Evolutionary conservation across 2,329 filamentous ascomycete genomes (phyloP).

Genomic region (Hypoxylon sp.): DNA sequence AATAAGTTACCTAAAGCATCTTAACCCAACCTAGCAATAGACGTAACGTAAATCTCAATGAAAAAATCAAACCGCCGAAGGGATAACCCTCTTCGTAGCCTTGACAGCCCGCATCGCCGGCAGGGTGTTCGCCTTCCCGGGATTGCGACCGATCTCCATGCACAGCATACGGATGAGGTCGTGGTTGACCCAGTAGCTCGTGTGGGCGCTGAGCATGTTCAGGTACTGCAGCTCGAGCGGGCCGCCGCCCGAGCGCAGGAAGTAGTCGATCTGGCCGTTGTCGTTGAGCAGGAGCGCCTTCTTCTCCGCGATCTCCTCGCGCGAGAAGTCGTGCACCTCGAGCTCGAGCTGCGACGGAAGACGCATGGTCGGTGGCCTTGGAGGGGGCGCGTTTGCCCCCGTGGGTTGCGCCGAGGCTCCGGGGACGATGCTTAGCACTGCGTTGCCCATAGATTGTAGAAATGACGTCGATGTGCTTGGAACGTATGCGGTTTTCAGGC

Average conservation of each 20-base stretch:
- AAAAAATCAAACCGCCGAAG: constrained; percentile 29
- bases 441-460: constrained; percentile 69
- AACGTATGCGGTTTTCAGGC: constrained; percentile 79
- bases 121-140: constrained; percentile 69
- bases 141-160: constrained; percentile 80
- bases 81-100: constrained; percentile 51
- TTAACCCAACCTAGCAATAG: no score
- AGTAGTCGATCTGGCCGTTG: constrained; percentile 95
- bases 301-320: constrained; percentile 91
- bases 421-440: constrained; percentile 69
- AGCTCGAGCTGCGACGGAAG: constrained; percentile 80
- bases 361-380: constrained; percentile 54
- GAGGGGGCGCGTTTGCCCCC: constrained; percentile 40
- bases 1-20: no score
- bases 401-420: constrained; percentile 51
- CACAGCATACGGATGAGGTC: constrained; percentile 94
- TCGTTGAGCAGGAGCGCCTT: constrained; percentile 90
- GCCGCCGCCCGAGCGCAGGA: constrained; percentile 82
- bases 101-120: constrained; percentile 68
- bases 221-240: constrained; percentile 94
- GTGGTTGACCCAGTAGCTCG: constrained; percentile 87
- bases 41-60: no score
- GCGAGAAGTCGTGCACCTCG: constrained; percentile 92
- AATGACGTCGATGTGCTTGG: constrained; percentile 75
- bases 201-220: constrained; percentile 96